Percentiles rank a stretch among this genome's conserved stretches.
Conservation (phyloP, 2,329 filamentous ascomycete species). For the Verruconis gallopava region DNA sequence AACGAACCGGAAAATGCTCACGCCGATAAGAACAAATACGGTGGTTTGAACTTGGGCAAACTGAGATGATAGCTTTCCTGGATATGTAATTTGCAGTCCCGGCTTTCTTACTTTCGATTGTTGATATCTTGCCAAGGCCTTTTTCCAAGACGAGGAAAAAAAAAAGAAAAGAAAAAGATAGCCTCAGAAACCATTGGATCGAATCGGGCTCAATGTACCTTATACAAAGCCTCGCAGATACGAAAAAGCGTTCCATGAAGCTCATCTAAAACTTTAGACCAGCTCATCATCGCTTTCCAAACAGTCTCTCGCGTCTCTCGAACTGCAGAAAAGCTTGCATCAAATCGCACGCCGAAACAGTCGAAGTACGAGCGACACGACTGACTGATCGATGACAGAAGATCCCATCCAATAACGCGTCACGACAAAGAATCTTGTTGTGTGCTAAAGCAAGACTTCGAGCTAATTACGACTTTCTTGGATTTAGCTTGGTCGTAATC, state of each 20-base stretch:
- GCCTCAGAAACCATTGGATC: background rate
- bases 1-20: background rate
- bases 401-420: too few species aligned
- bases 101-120: background rate
- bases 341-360: too few species aligned
- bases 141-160: background rate
- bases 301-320: too few species aligned
- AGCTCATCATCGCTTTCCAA: background rate
- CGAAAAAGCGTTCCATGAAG: background rate
- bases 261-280: background rate
- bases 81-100: background rate
- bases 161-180: background rate
- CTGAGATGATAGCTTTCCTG: background rate
- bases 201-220: background rate
- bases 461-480: too few species aligned
- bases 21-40: too few species aligned
- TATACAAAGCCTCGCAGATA: background rate
- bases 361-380: too few species aligned
- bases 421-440: too few species aligned
- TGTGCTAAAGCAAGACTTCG: too few species aligned
- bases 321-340: too few species aligned
- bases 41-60: too few species aligned
- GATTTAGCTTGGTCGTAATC: too few species aligned
- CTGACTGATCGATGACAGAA: too few species aligned
- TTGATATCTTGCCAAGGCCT: background rate